Base-by-base conservation (phyloP, 1,139 yeast species). In the Taiozyma sp. region DNA sequence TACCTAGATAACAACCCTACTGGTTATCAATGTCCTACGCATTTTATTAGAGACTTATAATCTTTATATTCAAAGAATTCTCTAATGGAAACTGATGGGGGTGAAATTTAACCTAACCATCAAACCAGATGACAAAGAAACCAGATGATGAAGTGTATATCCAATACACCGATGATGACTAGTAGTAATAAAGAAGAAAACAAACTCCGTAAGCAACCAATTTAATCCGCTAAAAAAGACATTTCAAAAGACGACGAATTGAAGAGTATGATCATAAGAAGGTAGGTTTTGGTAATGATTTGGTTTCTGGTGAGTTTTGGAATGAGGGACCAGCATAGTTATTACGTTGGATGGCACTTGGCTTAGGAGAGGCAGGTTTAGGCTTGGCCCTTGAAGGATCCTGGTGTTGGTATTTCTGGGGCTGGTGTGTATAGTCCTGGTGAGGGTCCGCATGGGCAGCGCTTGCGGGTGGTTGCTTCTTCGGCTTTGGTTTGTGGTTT, bases 11-110 rank as follows among this genome's bases (percentile, higher is more conserved):
- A 80, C 63, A 89, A 91, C 65, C 96, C 97, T 1, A 70, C 72
- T 5, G 97, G 97, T 4, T 88, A 89, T 68, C 88, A 85, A 54
- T 91, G 98, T 67, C 95, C 97, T 26, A 82, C 91, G 6, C 98
- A 91, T 65, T 89, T 77, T 56, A 64, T 85, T 47, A 80, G 96
- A 62, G 66, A 70, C 35, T 50, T 68, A 43, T 67, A 54, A 56
- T 37, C 24, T 37, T 32, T 32, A n/a, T 32, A 32, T 32, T 32
- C 19, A 32, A n/a, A n/a, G 6, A 8, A 24, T 24, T n/a, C 35
- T 32, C 16, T n/a, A 32, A 32, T 14, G 35, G 35, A 19, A 32
- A 32, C 35, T 32, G 35, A 32, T 32, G 35, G 35, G 35, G 35
- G 35, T n/a, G 35, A 32, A 32, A 32, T 14, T 8, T 32, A 32